Evolutionary conservation across 768 basidiomycete species (phyloP), one percentile per base, ranked within the genome.

Genomic region (Amanita muscaria): DNA sequence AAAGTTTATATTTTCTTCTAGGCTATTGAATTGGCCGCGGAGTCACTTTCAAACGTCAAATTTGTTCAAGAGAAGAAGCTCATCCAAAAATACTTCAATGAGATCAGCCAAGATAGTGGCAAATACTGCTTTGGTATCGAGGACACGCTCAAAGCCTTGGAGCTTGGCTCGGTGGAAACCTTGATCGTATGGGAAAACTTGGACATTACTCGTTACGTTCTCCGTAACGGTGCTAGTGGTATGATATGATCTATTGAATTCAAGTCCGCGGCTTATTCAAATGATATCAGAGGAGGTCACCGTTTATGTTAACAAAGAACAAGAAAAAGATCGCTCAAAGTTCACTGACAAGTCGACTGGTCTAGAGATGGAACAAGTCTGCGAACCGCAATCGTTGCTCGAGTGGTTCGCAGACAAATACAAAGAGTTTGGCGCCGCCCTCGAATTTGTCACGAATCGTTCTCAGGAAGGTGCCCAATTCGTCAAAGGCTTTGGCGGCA

Each of bases 371-470:
- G 96, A 99, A 60, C 83, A 87, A 61, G 65, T 66, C 7, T 56
- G 55, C 2, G 96, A 99, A 53, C 82, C 96, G 1, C 77, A 87
- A 57, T 72, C 87, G 39, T 76, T 98, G 8, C 79, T 99, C 48
- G 96, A 99, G 63, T 98, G 96, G 96, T 91, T 98, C 62, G 84
- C 96, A 35, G 96, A 98, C 61, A 91, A 93, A 61, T 99, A 98
- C 74, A 92, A 89, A 63, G 90, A 94, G 32, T 98, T 97, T 59
- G 96, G 94, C 50, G 89, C 94, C 41, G 83, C 83, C 53, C 80
- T 97, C 49, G 91, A 93, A 68, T 97, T 98, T 60, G 82, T 98
- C 34, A 94, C 93, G 51, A 92, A 97, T 67, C 80, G 84, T 42
- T 93, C 91, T 6, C 94, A 97, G 61, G 94, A 99, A 62, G 94